Conservation (phyloP, 345 rosid species). For the Salix exigua region DNA sequence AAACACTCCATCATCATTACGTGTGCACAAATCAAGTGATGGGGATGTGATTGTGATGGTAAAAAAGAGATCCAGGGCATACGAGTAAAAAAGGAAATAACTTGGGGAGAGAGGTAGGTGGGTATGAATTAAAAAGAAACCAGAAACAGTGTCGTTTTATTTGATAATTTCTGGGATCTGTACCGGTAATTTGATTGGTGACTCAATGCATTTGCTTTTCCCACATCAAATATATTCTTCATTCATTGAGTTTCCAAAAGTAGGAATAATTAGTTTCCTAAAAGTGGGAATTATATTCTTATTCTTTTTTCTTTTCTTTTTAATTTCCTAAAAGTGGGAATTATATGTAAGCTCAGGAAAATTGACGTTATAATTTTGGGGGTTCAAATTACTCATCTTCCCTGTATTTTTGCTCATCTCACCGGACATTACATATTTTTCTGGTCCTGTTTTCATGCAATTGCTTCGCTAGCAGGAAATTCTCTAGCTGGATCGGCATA, state of each 20-base stretch:
- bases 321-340: not conserved
- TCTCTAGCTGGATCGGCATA: not conserved
- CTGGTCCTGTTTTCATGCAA: not conserved
- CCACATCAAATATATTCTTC: not conserved
- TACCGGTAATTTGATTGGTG: not conserved
- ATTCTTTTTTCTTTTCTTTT: no score
- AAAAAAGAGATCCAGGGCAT: not conserved
- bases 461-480: slow-evolving; percentile 28
- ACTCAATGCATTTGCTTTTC: slow-evolving; percentile 5
- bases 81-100: not conserved
- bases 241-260: not conserved
- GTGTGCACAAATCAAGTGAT: not conserved
- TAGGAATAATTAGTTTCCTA: not conserved
- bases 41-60: not conserved
- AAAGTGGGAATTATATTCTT: not conserved
- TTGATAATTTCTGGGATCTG: not conserved
- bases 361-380: not conserved
- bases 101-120: not conserved
- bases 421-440: not conserved
- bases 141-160: not conserved
- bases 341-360: not conserved
- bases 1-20: not conserved
- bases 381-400: not conserved
- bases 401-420: not conserved
- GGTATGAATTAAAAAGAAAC: not conserved